These are phyloP conservation scores for Sarocladium strictum DNA, from an alignment of 2,329 filamentous ascomycete species.

Conservation along the genomic window DNA sequence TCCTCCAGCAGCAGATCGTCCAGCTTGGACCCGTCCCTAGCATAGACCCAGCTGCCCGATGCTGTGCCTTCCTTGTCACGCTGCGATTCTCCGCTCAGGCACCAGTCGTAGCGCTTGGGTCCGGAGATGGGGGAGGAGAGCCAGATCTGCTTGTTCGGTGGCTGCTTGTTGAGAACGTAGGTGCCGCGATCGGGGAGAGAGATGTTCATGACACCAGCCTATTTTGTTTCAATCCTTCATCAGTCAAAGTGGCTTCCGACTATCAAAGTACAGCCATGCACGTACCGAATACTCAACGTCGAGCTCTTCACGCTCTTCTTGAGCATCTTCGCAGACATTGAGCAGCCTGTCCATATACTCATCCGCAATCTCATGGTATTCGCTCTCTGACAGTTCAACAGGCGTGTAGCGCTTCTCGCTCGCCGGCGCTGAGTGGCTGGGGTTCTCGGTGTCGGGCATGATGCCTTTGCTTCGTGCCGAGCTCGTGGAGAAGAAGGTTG, in stretches of 20 bases:
- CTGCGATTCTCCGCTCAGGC: slow-evolving; percentile 65
- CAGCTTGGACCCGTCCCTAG: slow-evolving; percentile 74
- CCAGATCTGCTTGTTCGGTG: slow-evolving; percentile 97
- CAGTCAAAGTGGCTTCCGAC: too few relatives aligned
- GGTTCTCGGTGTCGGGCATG: slow-evolving; percentile 53
- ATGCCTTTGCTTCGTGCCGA: slow-evolving; percentile 39
- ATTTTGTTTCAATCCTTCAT: too few relatives aligned
- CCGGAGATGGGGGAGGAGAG: slow-evolving; percentile 85
- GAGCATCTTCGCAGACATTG: slow-evolving; percentile 61
- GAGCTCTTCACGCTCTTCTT: slow-evolving; percentile 67
- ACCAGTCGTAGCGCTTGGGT: slow-evolving; percentile 92
- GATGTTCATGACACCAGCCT: slow-evolving; percentile 85
- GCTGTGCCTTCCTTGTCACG: slow-evolving; percentile 70
- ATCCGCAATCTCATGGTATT: slow-evolving; percentile 77
- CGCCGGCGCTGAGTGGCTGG: slow-evolving; percentile 37
- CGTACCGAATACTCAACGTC: slow-evolving; percentile 87
- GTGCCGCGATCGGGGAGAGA: slow-evolving; percentile 63
- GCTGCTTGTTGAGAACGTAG: slow-evolving; percentile 97
- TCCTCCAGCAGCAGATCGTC: slow-evolving; percentile 69
- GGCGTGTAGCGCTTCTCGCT: slow-evolving; percentile 36
- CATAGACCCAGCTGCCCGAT: slow-evolving; percentile 77
- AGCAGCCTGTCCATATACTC: slow-evolving; percentile 59
- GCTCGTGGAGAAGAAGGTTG: slow-evolving; percentile 23
- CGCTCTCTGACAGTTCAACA: slow-evolving; percentile 58
- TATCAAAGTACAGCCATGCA: too few relatives aligned